Base-by-base conservation (phyloP, 1,284 basidiomycete species). In the Phellopilus nigrolimitatus region DNA sequence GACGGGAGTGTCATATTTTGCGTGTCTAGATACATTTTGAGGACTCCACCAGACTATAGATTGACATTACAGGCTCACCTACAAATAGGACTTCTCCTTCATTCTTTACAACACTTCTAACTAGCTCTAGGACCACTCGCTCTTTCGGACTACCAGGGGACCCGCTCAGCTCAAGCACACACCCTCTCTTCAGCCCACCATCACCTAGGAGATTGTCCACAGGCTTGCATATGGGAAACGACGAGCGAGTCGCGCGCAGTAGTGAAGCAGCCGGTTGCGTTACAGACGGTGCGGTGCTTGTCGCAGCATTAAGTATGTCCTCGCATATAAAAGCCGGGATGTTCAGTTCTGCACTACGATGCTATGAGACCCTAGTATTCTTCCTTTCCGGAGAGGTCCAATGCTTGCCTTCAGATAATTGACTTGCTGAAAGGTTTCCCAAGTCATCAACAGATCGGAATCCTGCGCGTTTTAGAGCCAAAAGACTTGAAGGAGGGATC, bases 121-220 rank as follows among this genome's bases (percentile, higher is more conserved):
- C 71, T 44, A 84, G 70, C 48, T 73, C 70, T 8, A 75, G 62
- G 2, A 76, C 74, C 2, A 85, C 59, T 2, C 59, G 59, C 54
- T 83, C 82, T 59, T 84, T 88, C 9, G 75, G 73, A 42, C 76
- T 75, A 37, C 86, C 86, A 1, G 86, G 86, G 31, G 85, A 82
- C 0, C 86, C 85, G 40, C 82, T 84, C 59, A 88, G 67, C 66
- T 88, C 85, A 30, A 88, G 68, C 54, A 87, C 71, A 55, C 75
- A 71, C 8, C 84, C 82, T 54, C 69, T 71, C 45, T 68, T 66
- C 43, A 88, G 63, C 10, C 85, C 85, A 34, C 82, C 83, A 31
- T 66, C 72, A 15, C 27, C 39, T 6, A 88, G 70, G 3, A 87
- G 62, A 22, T 64, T 64, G 57, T 88, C 82, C 17, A 85, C 64